Base-by-base conservation (phyloP, 2,329 filamentous ascomycete species). In the Aspergillus neotritici region DNA sequence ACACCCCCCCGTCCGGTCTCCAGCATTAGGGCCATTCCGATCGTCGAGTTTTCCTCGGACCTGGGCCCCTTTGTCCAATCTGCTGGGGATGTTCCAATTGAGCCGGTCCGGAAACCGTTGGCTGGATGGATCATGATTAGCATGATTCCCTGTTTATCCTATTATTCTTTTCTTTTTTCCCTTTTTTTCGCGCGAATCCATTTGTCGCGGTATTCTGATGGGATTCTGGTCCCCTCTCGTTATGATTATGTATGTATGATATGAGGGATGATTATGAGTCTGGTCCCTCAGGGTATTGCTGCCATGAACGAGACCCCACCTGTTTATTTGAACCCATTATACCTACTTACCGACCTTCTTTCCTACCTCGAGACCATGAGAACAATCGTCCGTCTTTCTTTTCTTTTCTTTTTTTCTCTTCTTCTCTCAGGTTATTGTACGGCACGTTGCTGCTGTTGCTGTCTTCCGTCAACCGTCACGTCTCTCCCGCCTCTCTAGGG, bases 241-340 rank as follows among this genome's bases (percentile, higher is more conserved):
- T 25, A 25, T 25, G 21, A 25, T 25, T 8, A 25, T 25, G 21
- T 8, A 25, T 25, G 21, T 25, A 25, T 25, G 21, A 25, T 25
- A 25, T 25, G 21, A 25, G 21, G 7, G 21, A 25, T 25, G 21
- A 25, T 9, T 25, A 25, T 25, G 21, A 5, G 7, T 25, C 7
- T 25, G 21, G 21, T 25, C 21, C 21, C 6, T 25, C 21, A 25
- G 21, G 21, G 21, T 25, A 6, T 25, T 25, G 7, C 3, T 25
- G 6, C 3, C 7, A 56, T 51, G 47, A 41, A 53, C 40, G 49
- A 46, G 55, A 25, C 59, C 62, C 62, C 63, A 61, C 62, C 53
- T 45, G 52, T 59, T 59, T 56, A 53, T 55, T 54, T 57, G 50
- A 53, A 47, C 52, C 41, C 48, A 53, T 54, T 53, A 61, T 57